These are phyloP conservation scores for Elongisporangium anandrum DNA, from an alignment of 352 stramenopile genomes.

Conservation along the genomic window DNA sequence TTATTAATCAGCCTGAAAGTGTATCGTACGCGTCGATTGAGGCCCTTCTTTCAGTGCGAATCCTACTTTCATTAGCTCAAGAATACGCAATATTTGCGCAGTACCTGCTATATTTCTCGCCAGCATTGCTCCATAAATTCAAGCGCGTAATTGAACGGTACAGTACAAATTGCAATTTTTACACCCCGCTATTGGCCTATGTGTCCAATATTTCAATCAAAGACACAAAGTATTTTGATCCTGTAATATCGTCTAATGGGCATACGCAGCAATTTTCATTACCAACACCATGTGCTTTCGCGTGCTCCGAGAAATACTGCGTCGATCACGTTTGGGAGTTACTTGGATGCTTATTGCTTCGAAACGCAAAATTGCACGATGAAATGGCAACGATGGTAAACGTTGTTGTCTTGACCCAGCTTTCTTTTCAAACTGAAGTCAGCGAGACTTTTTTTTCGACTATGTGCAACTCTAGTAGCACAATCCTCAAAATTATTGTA, in stretches of 20 bases:
- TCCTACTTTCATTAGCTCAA: slow-evolving; percentile 64
- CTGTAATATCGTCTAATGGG: slow-evolving; percentile 6
- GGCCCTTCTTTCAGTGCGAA: slow-evolving; percentile 33
- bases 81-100: slow-evolving; percentile 37
- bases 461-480: slow-evolving; percentile 48
- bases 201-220: slow-evolving; percentile 52
- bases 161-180: slow-evolving; percentile 42
- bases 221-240: slow-evolving; percentile 54
- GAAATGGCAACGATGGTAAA: slow-evolving; percentile 26
- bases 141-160: slow-evolving; percentile 40
- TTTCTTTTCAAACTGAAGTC: slow-evolving; percentile 41
- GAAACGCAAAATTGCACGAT: slow-evolving; percentile 30
- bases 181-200: slow-evolving; percentile 59
- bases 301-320: slow-evolving; percentile 13
- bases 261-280: slow-evolving; percentile 25
- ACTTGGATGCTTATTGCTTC: slow-evolving; percentile 43
- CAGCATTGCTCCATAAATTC: slow-evolving; percentile 23
- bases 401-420: slow-evolving; percentile 38
- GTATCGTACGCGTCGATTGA: slow-evolving; percentile 29
- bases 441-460: slow-evolving; percentile 46
- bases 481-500: slow-evolving; percentile 36
- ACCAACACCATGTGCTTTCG: slow-evolving; percentile 16
- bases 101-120: slow-evolving; percentile 32
- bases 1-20: slow-evolving; percentile 34
- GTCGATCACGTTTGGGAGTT: slow-evolving; percentile 66